phyloP scores from a whole-genome alignment of 1,284 basidiomycete species.

The Exobasidium rhododendri region DNA sequence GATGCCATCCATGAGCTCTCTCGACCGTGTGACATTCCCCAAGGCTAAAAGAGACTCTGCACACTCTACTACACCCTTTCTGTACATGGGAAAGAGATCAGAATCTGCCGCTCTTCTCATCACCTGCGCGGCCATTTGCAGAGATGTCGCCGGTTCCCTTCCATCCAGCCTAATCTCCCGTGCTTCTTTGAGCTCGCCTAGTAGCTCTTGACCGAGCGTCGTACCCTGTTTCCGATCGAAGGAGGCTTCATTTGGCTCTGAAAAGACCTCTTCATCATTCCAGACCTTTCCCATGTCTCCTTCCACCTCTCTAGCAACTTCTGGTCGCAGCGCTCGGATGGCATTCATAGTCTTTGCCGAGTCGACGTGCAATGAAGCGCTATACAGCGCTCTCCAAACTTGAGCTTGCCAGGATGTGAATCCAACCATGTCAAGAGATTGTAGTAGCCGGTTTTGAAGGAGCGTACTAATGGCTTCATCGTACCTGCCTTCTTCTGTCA shows the following conservation, averaged over 20 bases:
- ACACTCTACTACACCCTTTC: neutral
- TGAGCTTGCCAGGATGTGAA: neutral
- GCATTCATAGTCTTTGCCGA: neutral
- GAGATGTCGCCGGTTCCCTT: neutral
- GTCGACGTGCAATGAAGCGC: neutral
- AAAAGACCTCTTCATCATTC: neutral
- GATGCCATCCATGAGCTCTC: neutral
- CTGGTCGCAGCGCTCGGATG: neutral
- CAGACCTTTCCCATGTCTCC: neutral
- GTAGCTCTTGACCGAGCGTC: neutral
- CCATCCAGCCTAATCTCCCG: neutral
- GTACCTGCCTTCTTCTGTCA: neutral
- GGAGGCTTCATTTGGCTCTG: constrained; percentile 1
- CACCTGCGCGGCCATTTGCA: constrained; percentile 2
- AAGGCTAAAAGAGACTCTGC: neutral
- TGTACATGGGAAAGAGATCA: neutral
- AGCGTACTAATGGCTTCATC: neutral
- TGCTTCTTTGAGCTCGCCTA: neutral
- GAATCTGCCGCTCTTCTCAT: neutral
- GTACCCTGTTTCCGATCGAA: neutral
- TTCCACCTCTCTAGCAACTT: neutral
- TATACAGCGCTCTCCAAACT: neutral
- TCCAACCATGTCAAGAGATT: neutral
- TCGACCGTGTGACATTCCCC: neutral
- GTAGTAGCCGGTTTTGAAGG: neutral